Conservation (phyloP, 768 basidiomycete species). For the Suillus subluteus region DNA sequence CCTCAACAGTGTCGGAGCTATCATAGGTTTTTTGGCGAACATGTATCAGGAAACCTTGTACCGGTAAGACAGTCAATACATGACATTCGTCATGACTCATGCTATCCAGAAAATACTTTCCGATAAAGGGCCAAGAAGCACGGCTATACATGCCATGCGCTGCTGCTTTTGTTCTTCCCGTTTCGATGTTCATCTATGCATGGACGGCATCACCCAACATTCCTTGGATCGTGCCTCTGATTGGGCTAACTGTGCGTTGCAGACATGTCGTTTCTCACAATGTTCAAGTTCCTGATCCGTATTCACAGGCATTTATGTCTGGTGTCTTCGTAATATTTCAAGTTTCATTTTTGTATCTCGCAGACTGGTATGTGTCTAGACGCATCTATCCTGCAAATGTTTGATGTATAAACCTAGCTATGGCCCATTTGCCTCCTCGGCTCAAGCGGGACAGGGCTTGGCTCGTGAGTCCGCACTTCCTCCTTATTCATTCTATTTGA, state of each 20-base stretch:
- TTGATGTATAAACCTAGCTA: slow-evolving; percentile 32
- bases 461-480: slow-evolving; percentile 36
- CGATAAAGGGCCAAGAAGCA: slow-evolving; percentile 51
- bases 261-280: background rate
- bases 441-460: slow-evolving; percentile 55
- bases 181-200: slow-evolving; percentile 69
- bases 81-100: slow-evolving; percentile 22
- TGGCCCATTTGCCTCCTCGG: slow-evolving; percentile 54
- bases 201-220: slow-evolving; percentile 62
- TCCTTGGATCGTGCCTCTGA: slow-evolving; percentile 56
- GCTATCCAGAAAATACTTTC: slow-evolving; percentile 26
- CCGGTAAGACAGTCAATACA: slow-evolving; percentile 35
- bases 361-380: slow-evolving; percentile 46
- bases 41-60: slow-evolving; percentile 55
- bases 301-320: slow-evolving; percentile 44
- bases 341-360: slow-evolving; percentile 49
- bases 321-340: slow-evolving; percentile 47
- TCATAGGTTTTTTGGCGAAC: slow-evolving; percentile 48
- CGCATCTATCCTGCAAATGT: background rate
- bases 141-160: slow-evolving; percentile 58
- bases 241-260: slow-evolving; percentile 26
- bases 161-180: slow-evolving; percentile 56
- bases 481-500: background rate
- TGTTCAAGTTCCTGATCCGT: slow-evolving; percentile 9
- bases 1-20: slow-evolving; percentile 50